phyloP scores from a whole-genome alignment of 768 basidiomycete species.

The Pisolithus microcarpus region DNA sequence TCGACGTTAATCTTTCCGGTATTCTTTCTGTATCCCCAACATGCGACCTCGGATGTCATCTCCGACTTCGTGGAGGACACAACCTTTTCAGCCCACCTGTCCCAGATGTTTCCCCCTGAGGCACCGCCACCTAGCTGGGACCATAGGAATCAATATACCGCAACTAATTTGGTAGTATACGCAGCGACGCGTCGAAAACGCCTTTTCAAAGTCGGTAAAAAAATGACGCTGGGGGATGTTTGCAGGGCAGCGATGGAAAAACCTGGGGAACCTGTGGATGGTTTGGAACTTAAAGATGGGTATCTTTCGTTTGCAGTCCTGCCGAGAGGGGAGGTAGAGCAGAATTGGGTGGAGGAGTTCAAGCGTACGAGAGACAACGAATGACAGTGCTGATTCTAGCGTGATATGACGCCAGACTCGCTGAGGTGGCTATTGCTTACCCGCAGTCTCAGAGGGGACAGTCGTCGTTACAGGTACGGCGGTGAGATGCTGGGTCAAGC shows the following conservation, averaged over 20 bases:
- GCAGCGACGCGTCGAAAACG: constrained; percentile 71
- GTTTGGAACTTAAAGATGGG: constrained; percentile 77
- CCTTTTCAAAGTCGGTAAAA: constrained; percentile 86
- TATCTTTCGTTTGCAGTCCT: constrained; percentile 75
- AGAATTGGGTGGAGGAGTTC: constrained; percentile 83
- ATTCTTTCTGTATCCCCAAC: constrained; percentile 90
- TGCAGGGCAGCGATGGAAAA: constrained; percentile 55
- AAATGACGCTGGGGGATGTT: constrained; percentile 78
- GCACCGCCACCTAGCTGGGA: constrained; percentile 73
- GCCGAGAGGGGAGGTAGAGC: constrained; percentile 69
- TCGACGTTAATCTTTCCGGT: constrained; percentile 72
- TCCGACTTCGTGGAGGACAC: constrained; percentile 80
- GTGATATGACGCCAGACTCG: too few species aligned
- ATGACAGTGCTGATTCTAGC: not conserved
- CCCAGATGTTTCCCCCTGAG: constrained; percentile 75
- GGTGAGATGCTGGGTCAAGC: too few species aligned
- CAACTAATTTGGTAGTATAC: constrained; percentile 67
- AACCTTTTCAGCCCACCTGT: constrained; percentile 70
- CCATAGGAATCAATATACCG: constrained; percentile 53
- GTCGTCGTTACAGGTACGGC: too few species aligned
- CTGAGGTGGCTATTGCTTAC: too few species aligned
- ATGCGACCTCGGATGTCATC: constrained; percentile 85
- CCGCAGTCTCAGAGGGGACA: too few species aligned
- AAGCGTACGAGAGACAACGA: constrained; percentile 36
- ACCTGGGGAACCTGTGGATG: constrained; percentile 58